Base-by-base conservation (phyloP, 164 flowering plant species). In the Vitis amurensis region DNA sequence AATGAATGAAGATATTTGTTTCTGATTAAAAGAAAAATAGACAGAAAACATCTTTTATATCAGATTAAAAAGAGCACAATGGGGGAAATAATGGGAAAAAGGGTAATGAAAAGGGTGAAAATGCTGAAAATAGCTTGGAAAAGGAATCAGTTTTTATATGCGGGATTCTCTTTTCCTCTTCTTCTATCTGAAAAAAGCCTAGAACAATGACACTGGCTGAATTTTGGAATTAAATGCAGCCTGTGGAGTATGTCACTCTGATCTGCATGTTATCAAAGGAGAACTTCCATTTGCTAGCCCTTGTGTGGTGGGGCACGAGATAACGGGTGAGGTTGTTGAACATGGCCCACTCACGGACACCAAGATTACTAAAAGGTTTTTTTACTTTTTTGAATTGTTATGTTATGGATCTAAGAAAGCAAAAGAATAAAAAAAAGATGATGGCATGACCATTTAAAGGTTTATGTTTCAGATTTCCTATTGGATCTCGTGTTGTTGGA, bases 241-340 rank as follows among this genome's bases (percentile, higher is more conserved):
- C 11, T 96, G 99, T 83, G 99, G 99, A 59, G 92, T 96, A 1
- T 96, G 99, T 76, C 99, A 92, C 80, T 96, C 99, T 37, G 99
- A 96, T 84, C 97, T 96, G 30, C 99, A 96, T 78, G 98, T 96
- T 27, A 80, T 96, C 9, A 96, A 96, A 77, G 99, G 98, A n/a
- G 99, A 96, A 62, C 73, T 96, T 67, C 97, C 98, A 12, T 96
- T 96, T 79, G 65, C 97, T 17, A 88, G 85, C 71, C 99, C 99
- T 67, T 96, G 99, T 80, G 95, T 91, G 68, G 75, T 96, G 64
- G 99, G 99, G 29, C 98, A 96, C 73, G 98, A 96, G 82, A 91
- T 96, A 37, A 96, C 99, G 44, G 99, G 99, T 17, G 99, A 96
- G 75, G 97, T 96, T 23, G 97, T 93, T 55, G 97, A 93, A 57